phyloP scores from a whole-genome alignment of 495 filamentous ascomycete genomes.

The Penicillium silybi region DNA sequence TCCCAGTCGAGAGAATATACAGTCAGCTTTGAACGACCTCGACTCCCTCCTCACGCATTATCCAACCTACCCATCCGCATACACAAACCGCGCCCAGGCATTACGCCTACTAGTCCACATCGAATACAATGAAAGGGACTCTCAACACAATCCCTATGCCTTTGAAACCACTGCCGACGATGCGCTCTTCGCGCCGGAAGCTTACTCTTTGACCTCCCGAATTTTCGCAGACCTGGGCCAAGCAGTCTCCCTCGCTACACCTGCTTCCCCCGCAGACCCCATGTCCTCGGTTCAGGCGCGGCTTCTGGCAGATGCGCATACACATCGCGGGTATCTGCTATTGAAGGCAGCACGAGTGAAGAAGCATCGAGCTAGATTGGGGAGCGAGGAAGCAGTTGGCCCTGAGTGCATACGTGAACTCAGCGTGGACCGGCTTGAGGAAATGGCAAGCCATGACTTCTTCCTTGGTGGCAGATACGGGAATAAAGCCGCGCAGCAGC shows the following conservation, averaged over 20 bases:
- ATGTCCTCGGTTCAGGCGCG: constrained; percentile 59
- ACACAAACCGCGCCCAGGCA: constrained; percentile 75
- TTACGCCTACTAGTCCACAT: constrained; percentile 47
- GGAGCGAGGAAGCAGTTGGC: constrained; percentile 1
- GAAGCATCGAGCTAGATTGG: constrained; percentile 6
- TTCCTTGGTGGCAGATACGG: constrained; percentile 72
- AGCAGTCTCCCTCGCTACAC: constrained; percentile 66
- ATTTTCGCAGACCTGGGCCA: constrained; percentile 57
- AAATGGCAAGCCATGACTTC: constrained; percentile 71
- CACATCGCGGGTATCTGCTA: constrained; percentile 71
- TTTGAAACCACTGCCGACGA: constrained; percentile 3
- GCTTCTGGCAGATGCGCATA: constrained; percentile 66
- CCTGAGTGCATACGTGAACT: constrained; percentile 36
- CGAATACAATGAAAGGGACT: constrained; percentile 6
- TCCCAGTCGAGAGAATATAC: constrained; percentile 16
- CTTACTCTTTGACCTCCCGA: constrained; percentile 24
- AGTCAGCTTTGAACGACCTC: constrained; percentile 40
- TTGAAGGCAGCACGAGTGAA: constrained; percentile 56
- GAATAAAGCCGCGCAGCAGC: constrained; percentile 67
- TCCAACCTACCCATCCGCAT: constrained; percentile 68
- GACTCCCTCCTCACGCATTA: constrained; percentile 51
- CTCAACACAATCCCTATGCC: neutral
- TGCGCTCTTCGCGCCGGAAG: constrained; percentile 16
- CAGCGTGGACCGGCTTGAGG: constrained; percentile 58
- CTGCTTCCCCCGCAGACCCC: constrained; percentile 41